These are phyloP conservation scores for Coemansia sp. DNA, from an alignment of 192 early-diverging fungal genomes.

Conservation along the genomic window DNA sequence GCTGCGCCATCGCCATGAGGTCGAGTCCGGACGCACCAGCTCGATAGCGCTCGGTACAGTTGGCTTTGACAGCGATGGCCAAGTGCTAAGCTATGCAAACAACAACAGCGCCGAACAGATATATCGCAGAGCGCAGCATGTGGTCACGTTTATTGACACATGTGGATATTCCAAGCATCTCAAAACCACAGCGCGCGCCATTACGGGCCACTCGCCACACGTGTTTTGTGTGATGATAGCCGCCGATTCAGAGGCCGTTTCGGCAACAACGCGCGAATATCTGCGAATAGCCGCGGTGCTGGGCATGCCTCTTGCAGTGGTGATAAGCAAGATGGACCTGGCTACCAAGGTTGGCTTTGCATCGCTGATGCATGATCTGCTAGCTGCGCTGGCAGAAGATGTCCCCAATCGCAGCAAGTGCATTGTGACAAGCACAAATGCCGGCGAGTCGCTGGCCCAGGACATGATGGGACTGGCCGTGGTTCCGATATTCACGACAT, in stretches of 20 bases:
- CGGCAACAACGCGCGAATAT: slow-evolving; percentile 76
- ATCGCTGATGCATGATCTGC: slow-evolving; percentile 53
- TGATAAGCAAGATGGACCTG: slow-evolving; percentile 84
- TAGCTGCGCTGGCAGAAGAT: slow-evolving; percentile 45
- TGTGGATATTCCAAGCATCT: slow-evolving; percentile 88
- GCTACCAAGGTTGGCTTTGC: slow-evolving; percentile 58
- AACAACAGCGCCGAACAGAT: slow-evolving; percentile 80
- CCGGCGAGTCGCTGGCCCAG: slow-evolving; percentile 24
- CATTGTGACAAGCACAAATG: slow-evolving; percentile 24
- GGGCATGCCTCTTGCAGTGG: slow-evolving; percentile 78
- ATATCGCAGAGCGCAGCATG: slow-evolving; percentile 68
- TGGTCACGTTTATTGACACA: slow-evolving; percentile 84
- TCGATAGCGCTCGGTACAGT: slow-evolving; percentile 85
- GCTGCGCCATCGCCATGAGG: slow-evolving; percentile 87
- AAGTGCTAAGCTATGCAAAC: slow-evolving; percentile 75
- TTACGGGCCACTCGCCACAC: slow-evolving; percentile 85
- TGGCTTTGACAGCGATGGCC: slow-evolving; percentile 73
- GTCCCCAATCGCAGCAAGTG: slow-evolving; percentile 41
- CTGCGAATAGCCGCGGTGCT: slow-evolving; percentile 76
- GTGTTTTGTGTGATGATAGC: slow-evolving; percentile 83
- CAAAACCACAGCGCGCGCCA: slow-evolving; percentile 87
- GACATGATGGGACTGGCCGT: slow-evolving; percentile 56
- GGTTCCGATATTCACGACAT: slow-evolving; percentile 81
- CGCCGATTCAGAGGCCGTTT: slow-evolving; percentile 63
- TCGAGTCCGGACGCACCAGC: slow-evolving; percentile 89